Base-by-base conservation (phyloP, 495 filamentous ascomycete species). In the Trypethelium eluteriae region DNA sequence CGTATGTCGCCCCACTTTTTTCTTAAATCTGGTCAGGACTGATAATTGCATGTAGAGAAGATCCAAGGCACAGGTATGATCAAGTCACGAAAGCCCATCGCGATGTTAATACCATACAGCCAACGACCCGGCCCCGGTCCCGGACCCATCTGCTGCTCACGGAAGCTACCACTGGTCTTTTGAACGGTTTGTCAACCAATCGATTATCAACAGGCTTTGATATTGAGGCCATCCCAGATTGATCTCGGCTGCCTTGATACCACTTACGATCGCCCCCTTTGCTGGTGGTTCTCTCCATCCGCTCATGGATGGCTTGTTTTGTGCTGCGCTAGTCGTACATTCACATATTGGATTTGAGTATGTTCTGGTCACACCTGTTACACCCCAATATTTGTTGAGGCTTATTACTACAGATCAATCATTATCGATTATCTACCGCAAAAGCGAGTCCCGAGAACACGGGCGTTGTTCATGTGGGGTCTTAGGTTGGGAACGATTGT, bases 121-220 rank as follows among this genome's bases (percentile, higher is more conserved):
- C 71, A 98, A 98, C 79, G 94, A 98, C 76, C 82, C 94, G 64
- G 88, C 84, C 57, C 85, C 84, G 36, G 75, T 97, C n/a, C 92
- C 91, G 36, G 70, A 81, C 10, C 70, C 89, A 47, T 85, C 83
- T 64, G 86, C 92, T 16, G 80, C 84, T 32, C 88, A 98, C 77
- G 95, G 94, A 64, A 93, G 89, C 77, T 98, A 98, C 83, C 94
- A 98, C 83, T 98, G 94, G 94, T 87, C 89, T 69, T 96, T 96
- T 75, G 94, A 98, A 83, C 88, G 94, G 88, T 88, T 75, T 59
- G 77, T 6, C 18, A 56, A 11, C 47, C 12, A 62, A 62, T 39
- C 1, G 6, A 3, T 36, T 34, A 2, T n/a, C 36, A 38, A n/a
- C 9, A 12, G 2, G 66, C 3, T 25, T 38, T 25, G 7, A 49